Percentiles rank a stretch among this genome's conserved stretches.
These are phyloP conservation scores for Xenoacremonium recifei DNA, from an alignment of 2,329 filamentous ascomycete genomes.

Conservation along the genomic window DNA sequence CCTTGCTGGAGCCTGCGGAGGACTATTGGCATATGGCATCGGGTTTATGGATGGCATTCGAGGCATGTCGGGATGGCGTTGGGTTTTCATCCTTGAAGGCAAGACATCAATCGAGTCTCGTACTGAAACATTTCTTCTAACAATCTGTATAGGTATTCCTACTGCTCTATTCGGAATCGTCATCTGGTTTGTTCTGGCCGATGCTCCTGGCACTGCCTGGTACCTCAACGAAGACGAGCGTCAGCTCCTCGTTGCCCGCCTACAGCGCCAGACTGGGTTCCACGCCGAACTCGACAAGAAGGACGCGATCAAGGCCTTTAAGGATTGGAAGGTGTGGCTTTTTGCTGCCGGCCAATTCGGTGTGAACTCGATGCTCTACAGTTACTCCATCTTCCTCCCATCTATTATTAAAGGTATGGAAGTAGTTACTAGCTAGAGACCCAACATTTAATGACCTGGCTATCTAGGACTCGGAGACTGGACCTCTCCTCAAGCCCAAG, in stretches of 20 bases:
- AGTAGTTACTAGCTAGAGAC: neutral
- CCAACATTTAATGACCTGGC: neutral
- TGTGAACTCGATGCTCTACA: slow-evolving; percentile 33
- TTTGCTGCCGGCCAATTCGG: slow-evolving; percentile 8
- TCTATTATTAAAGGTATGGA: slow-evolving; percentile 55
- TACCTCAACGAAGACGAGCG: slow-evolving; percentile 6
- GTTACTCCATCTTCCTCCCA: slow-evolving; percentile 66
- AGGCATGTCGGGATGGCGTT: slow-evolving; percentile 46
- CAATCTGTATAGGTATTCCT: slow-evolving; percentile 15
- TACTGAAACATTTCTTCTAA: neutral
- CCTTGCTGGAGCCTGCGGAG: slow-evolving; percentile 40
- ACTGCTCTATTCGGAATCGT: slow-evolving; percentile 5
- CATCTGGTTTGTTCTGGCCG: slow-evolving; percentile 6
- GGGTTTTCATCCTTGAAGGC: slow-evolving; percentile 51
- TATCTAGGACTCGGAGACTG: slow-evolving; percentile 6
- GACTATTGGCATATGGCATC: slow-evolving; percentile 46
- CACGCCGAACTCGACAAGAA: slow-evolving; percentile 8
- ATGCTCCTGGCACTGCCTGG: slow-evolving; percentile 6
- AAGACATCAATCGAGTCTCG: neutral
- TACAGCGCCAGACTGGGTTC: slow-evolving; percentile 60
- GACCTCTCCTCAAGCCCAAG: slow-evolving; percentile 8
- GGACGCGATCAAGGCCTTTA: slow-evolving; percentile 7
- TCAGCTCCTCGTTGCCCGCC: slow-evolving; percentile 3
- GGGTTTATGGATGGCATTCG: slow-evolving; percentile 44
- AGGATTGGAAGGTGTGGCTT: slow-evolving; percentile 11